These are phyloP conservation scores for Warburgia ugandensis DNA, from an alignment of 164 flowering plant genomes.

Conservation along the genomic window DNA sequence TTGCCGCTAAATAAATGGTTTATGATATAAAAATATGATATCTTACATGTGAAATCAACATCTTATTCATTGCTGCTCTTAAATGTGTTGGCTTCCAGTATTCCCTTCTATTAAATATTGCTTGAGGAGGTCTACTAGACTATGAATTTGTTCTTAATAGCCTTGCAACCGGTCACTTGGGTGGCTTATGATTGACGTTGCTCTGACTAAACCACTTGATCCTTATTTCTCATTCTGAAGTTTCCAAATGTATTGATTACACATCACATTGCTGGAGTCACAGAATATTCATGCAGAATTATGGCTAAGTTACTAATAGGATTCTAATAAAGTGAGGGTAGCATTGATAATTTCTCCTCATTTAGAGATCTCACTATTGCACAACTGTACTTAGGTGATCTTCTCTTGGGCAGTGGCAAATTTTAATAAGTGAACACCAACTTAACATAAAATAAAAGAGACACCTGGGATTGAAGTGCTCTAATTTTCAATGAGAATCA, in stretches of 20 bases:
- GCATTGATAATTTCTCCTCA: neutral
- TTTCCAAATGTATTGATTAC: slow-evolving; percentile 72
- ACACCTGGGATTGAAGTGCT: too few species aligned
- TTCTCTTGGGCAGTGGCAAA: neutral
- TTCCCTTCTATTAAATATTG: slow-evolving; percentile 68
- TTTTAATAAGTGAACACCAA: too few species aligned
- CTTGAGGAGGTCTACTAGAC: slow-evolving; percentile 83
- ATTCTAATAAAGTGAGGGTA: neutral
- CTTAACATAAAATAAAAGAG: too few species aligned
- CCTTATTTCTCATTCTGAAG: slow-evolving; percentile 66
- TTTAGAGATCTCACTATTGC: neutral
- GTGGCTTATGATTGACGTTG: slow-evolving; percentile 85
- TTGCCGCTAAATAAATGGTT: too few species aligned
- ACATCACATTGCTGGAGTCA: slow-evolving; percentile 90
- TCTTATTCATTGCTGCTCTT: too few species aligned
- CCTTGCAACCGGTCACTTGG: slow-evolving; percentile 77
- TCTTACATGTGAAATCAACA: neutral
- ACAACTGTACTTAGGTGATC: neutral
- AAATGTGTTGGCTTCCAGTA: slow-evolving; percentile 36
- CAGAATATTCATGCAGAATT: slow-evolving; percentile 67
- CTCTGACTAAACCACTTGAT: slow-evolving; percentile 94
- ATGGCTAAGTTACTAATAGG: slow-evolving; percentile 70
- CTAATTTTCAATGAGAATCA: too few species aligned
- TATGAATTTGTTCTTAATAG: slow-evolving; percentile 45
- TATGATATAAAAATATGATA: too few species aligned